phyloP scores from a whole-genome alignment of 2,329 filamentous ascomycete species.

The Teratosphaeria pseudoeucalypti region DNA sequence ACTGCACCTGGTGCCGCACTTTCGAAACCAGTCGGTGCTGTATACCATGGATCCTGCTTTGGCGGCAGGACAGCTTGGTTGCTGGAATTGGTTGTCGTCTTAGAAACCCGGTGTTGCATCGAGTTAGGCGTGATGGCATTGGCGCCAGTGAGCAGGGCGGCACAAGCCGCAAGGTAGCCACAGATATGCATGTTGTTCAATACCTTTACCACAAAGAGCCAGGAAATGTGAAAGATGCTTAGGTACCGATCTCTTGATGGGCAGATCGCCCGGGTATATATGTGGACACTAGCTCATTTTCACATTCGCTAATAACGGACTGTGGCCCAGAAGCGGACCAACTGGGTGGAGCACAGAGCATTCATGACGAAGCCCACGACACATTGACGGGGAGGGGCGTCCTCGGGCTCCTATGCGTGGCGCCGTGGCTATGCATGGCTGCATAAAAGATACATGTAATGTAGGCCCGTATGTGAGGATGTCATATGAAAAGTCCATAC shows the following conservation, averaged over 20 bases:
- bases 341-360: not conserved
- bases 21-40: constrained; percentile 20
- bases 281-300: not conserved
- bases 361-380: not conserved
- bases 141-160: not conserved
- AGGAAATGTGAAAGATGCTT: not conserved
- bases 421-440: not conserved
- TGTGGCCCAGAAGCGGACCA: not conserved
- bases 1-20: constrained; percentile 23
- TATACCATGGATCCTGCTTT: constrained; percentile 29
- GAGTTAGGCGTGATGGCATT: not conserved
- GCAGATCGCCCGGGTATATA: not conserved
- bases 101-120: not conserved
- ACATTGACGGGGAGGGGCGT: not conserved
- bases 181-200: not conserved
- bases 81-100: not conserved
- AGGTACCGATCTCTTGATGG: not conserved
- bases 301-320: not conserved
- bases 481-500: not conserved
- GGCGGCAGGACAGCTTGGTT: constrained; percentile 16
- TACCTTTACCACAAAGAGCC: not conserved
- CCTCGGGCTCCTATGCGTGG: not conserved
- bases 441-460: not conserved
- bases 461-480: no score
- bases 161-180: not conserved